Percentiles rank a stretch among this genome's conserved stretches.
Conservation (phyloP, 163 green algal genomes). For the Volvox carteri region DNA sequence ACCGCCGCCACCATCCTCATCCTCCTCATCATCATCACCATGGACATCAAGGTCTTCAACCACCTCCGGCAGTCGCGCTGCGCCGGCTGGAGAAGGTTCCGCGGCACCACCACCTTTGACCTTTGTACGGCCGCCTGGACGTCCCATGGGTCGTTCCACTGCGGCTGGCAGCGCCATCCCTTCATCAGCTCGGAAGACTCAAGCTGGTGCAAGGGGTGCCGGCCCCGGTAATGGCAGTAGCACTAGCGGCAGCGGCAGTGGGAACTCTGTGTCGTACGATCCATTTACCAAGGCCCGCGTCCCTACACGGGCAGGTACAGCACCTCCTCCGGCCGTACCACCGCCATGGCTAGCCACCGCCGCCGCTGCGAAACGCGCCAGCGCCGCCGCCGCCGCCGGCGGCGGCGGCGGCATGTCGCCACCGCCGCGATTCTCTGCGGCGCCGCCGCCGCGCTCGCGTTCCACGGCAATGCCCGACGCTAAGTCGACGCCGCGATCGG, state of each 20-base stretch:
- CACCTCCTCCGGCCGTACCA: no score
- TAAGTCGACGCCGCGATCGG: no score
- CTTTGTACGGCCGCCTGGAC: background rate
- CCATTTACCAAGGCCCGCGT: background rate
- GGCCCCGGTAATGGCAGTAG: no score
- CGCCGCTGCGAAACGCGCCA: background rate
- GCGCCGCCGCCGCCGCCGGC: background rate
- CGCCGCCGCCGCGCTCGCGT: no score
- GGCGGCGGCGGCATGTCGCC: background rate
- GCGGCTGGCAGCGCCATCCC: background rate
- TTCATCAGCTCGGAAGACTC: background rate
- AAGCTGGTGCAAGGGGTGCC: background rate
- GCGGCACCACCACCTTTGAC: background rate
- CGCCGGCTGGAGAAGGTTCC: no score
- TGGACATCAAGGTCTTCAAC: no score
- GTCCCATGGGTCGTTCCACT: background rate
- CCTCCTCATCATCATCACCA: no score
- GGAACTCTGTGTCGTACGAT: background rate
- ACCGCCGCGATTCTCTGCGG: no score
- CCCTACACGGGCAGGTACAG: no score
- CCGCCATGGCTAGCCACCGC: background rate
- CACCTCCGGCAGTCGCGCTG: background rate
- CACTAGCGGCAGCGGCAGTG: background rate
- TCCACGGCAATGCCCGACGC: no score
- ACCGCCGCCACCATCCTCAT: background rate